phyloP scores from a whole-genome alignment of 495 filamentous ascomycete species.

The Jackrogersella multiformis region DNA sequence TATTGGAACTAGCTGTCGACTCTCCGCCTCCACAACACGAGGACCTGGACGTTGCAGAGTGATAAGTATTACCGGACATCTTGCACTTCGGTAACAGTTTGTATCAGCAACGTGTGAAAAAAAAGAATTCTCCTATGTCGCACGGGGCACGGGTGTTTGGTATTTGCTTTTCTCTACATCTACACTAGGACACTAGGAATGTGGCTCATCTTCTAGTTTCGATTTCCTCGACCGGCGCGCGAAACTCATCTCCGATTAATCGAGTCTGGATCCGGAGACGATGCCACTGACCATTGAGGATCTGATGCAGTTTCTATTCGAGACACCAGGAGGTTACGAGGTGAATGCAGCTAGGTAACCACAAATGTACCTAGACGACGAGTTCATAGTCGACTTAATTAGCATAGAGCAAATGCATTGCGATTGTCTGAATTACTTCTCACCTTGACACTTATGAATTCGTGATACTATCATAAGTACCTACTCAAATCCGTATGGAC shows the following conservation, averaged over 20 bases:
- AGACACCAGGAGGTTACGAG: conserved; percentile 7
- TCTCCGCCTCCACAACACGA: conserved; percentile 88
- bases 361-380: conserved; percentile 6
- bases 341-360: conserved; percentile 23
- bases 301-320: conserved; percentile 20
- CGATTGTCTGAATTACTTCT: background rate
- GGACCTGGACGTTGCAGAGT: conserved; percentile 97
- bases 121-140: conserved; percentile 29
- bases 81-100: conserved; percentile 25
- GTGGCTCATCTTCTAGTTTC: conserved; percentile 50
- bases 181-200: no score
- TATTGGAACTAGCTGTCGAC: conserved; percentile 63
- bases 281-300: conserved; percentile 15
- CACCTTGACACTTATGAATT: background rate
- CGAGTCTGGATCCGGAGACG: conserved; percentile 23
- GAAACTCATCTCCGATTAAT: conserved; percentile 17
- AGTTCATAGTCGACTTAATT: conserved; percentile 22
- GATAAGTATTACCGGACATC: conserved; percentile 38
- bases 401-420: conserved; percentile 13
- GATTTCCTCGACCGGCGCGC: conserved; percentile 40
- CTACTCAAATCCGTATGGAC: no score
- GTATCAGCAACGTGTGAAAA: conserved; percentile 28
- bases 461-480: no score
- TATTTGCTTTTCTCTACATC: conserved; percentile 40
- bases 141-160: conserved; percentile 42